These are phyloP conservation scores for Diplodia intermedia DNA, from an alignment of 2,329 filamentous ascomycete genomes.

Conservation along the genomic window DNA sequence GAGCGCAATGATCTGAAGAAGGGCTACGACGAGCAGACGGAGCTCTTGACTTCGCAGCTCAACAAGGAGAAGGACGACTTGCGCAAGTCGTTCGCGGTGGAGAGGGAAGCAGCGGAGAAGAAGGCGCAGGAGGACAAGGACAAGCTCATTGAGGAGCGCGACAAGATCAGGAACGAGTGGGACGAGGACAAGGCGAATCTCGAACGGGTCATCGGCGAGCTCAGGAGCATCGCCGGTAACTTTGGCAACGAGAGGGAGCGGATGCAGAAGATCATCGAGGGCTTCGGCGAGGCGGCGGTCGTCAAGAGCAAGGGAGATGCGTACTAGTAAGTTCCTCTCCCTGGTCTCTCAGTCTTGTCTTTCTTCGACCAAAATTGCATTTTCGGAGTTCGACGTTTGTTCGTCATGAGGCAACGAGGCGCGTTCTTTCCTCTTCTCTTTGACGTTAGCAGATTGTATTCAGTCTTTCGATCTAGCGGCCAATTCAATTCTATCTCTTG, in stretches of 20 bases:
- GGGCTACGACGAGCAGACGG: slow-evolving; percentile 60
- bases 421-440: neutral
- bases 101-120: slow-evolving; percentile 45
- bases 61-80: slow-evolving; percentile 53
- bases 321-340: slow-evolving; percentile 52
- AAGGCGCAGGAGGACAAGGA: slow-evolving; percentile 47
- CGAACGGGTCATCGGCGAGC: slow-evolving; percentile 36
- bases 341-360: slow-evolving; percentile 18
- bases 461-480: slow-evolving; percentile 8
- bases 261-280: slow-evolving; percentile 53
- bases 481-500: slow-evolving; percentile 16
- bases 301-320: slow-evolving; percentile 53
- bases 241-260: slow-evolving; percentile 52
- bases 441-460: slow-evolving; percentile 6
- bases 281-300: slow-evolving; percentile 51
- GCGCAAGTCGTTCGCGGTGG: slow-evolving; percentile 54
- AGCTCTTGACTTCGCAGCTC: slow-evolving; percentile 48
- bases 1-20: slow-evolving; percentile 60
- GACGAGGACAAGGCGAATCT: slow-evolving; percentile 39
- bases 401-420: neutral
- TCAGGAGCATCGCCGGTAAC: slow-evolving; percentile 45
- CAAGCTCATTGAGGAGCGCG: slow-evolving; percentile 44
- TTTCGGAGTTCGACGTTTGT: slow-evolving; percentile 4
- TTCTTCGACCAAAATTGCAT: slow-evolving; percentile 1
- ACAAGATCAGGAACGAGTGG: slow-evolving; percentile 42